Percentiles rank a stretch among this genome's conserved stretches.
Conservation (phyloP, 805 yeast species). For the Kodamaea kaohsiungensis region DNA sequence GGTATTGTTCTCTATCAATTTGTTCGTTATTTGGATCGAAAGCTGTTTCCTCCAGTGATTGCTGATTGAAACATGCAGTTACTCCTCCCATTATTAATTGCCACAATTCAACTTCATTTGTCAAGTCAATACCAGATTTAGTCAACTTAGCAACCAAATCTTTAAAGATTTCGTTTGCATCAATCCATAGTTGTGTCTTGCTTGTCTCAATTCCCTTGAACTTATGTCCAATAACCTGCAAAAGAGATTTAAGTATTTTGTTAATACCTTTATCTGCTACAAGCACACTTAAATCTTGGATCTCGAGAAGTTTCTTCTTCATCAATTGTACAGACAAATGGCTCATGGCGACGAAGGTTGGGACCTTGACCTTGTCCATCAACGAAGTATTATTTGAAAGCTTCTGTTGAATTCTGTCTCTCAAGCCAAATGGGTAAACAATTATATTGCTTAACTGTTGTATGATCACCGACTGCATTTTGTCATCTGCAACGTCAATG, state of each 20-base stretch:
- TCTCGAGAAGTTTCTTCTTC: slow-evolving; percentile 31
- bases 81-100: slow-evolving; percentile 41
- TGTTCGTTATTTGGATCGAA: slow-evolving; percentile 31
- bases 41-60: slow-evolving; percentile 12
- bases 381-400: slow-evolving; percentile 35
- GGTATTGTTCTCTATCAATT: slow-evolving; percentile 48
- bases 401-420: slow-evolving; percentile 58
- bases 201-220: slow-evolving; percentile 32
- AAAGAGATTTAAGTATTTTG: slow-evolving; percentile 49
- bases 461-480: slow-evolving; percentile 46
- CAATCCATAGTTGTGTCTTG: slow-evolving; percentile 53
- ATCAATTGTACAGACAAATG: slow-evolving; percentile 46
- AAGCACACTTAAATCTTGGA: slow-evolving; percentile 32
- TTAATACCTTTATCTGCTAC: slow-evolving; percentile 46
- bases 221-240: slow-evolving; percentile 52
- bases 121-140: neutral
- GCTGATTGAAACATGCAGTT: slow-evolving; percentile 37
- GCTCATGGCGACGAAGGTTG: slow-evolving; percentile 65
- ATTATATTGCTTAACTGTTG: slow-evolving; percentile 56
- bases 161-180: slow-evolving; percentile 45
- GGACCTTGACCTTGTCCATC: slow-evolving; percentile 45
- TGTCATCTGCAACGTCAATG: slow-evolving; percentile 26
- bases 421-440: slow-evolving; percentile 61
- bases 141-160: slow-evolving; percentile 33
- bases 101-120: slow-evolving; percentile 35